Conservation (phyloP, 2,329 filamentous ascomycete species). For the Fusarium sp. region DNA sequence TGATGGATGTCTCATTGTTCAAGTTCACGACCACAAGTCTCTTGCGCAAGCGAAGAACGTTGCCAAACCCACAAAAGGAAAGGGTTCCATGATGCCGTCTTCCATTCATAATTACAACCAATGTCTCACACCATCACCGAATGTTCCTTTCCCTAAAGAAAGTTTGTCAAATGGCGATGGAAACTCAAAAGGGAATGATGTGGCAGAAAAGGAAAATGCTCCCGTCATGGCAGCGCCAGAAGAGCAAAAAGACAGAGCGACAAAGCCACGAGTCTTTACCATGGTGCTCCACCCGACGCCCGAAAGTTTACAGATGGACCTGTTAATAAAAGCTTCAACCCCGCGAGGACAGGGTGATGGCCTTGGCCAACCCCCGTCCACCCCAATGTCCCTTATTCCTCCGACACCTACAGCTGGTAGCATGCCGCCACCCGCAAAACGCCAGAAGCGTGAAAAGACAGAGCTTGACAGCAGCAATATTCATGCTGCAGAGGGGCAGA, state of each 20-base stretch:
- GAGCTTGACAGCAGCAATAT: slow-evolving; percentile 79
- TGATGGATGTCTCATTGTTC: slow-evolving; percentile 92
- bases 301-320: slow-evolving; percentile 76
- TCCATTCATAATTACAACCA: slow-evolving; percentile 94
- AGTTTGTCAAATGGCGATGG: slow-evolving; percentile 49
- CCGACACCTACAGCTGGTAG: slow-evolving; percentile 67
- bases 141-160: slow-evolving; percentile 76
- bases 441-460: slow-evolving; percentile 74
- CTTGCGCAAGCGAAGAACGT: slow-evolving; percentile 67
- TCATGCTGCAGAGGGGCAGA: slow-evolving; percentile 76
- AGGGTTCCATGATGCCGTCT: slow-evolving; percentile 72
- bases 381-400: slow-evolving; percentile 66
- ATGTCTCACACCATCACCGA: slow-evolving; percentile 88
- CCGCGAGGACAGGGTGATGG: slow-evolving; percentile 59
- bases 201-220: slow-evolving; percentile 60
- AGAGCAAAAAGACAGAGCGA: slow-evolving; percentile 44
- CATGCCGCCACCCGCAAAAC: slow-evolving; percentile 70
- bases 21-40: slow-evolving; percentile 88
- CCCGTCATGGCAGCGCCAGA: slow-evolving; percentile 61
- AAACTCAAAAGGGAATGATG: slow-evolving; percentile 32
- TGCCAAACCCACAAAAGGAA: slow-evolving; percentile 58
- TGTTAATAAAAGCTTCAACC: slow-evolving; percentile 78
- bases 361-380: slow-evolving; percentile 69
- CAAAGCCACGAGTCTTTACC: slow-evolving; percentile 72
- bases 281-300: slow-evolving; percentile 86